Conservation (phyloP, 306 rosid genomes). For the Bauhinia variegata region DNA sequence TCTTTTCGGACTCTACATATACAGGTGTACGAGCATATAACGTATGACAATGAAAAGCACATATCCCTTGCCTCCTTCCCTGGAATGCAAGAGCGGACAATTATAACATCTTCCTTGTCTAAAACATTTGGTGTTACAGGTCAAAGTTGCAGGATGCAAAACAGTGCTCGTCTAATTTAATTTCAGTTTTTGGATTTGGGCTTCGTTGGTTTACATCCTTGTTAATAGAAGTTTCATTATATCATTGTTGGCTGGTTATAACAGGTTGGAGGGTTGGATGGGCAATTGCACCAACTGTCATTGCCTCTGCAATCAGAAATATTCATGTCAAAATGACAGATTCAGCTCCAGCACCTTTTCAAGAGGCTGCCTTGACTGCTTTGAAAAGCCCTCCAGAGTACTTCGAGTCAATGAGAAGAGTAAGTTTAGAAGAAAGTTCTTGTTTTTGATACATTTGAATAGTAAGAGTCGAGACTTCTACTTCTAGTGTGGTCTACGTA, state of each 20-base stretch:
- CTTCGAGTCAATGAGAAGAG: constrained; percentile 66
- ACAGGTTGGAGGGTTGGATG: constrained; percentile 98
- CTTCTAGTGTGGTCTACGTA: background rate
- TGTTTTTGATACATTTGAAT: constrained; percentile 2
- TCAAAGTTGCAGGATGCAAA: constrained; percentile 34
- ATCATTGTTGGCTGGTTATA: constrained; percentile 28
- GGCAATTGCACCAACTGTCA: constrained; percentile 81
- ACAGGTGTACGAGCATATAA: constrained; percentile 80
- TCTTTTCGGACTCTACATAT: constrained; percentile 25
- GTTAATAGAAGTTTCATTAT: constrained; percentile 6
- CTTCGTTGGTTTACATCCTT: constrained; percentile 3
- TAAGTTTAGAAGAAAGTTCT: constrained; percentile 24
- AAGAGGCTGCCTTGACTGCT: constrained; percentile 87
- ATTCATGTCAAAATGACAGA: constrained; percentile 70
- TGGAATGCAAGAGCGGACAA: constrained; percentile 80
- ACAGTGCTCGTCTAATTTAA: background rate
- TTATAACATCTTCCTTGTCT: constrained; percentile 83
- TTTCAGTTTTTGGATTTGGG: background rate
- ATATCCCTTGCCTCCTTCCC: constrained; percentile 75
- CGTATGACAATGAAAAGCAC: constrained; percentile 63
- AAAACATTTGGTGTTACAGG: constrained; percentile 81
- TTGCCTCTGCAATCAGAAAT: constrained; percentile 78
- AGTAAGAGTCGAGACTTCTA: background rate
- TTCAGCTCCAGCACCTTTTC: constrained; percentile 91
- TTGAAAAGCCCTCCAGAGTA: constrained; percentile 67